A percentile compares a stretch with the other conserved stretches of the same genome.
Conservation (phyloP, 192 early-diverging fungal species). For the Gryganskiella cystojenkinii region DNA sequence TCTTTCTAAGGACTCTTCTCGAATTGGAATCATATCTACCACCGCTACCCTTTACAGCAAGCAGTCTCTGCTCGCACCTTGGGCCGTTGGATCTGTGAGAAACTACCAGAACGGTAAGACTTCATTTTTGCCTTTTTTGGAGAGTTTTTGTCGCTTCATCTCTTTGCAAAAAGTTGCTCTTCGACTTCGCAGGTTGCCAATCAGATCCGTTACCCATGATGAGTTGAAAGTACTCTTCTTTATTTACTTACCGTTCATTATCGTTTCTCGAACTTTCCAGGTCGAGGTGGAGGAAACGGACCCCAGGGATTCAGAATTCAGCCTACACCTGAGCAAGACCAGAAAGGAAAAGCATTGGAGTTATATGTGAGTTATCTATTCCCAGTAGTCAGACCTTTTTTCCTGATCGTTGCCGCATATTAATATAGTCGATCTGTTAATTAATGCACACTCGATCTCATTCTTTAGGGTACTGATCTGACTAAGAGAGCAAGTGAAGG, state of each 20-base stretch:
- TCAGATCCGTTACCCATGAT: no score
- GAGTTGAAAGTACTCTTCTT: no score
- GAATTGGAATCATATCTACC: no score
- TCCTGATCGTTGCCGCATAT: not conserved
- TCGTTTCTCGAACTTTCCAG: no score
- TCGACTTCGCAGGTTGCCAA: not conserved
- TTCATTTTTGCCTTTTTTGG: not conserved
- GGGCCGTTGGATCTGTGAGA: conserved; percentile 23
- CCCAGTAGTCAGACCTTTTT: not conserved
- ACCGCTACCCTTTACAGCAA: no score
- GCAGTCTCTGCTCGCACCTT: not conserved
- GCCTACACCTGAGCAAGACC: conserved; percentile 32
- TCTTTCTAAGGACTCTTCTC: no score
- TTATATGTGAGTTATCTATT: conserved; percentile 46
- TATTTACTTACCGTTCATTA: no score
- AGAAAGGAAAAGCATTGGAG: conserved; percentile 52
- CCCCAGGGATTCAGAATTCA: conserved; percentile 48
- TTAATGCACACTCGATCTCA: not conserved
- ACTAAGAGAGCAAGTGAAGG: conserved; percentile 79
- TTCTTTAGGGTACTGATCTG: conserved; percentile 69
- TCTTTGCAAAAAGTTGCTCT: not conserved
- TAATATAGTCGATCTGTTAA: not conserved
- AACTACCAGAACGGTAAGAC: conserved; percentile 33
- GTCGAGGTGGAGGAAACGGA: conserved; percentile 9
- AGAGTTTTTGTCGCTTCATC: not conserved